These are phyloP conservation scores for Globisporangium carolinianum DNA, from an alignment of 352 stramenopile genomes.

Conservation along the genomic window DNA sequence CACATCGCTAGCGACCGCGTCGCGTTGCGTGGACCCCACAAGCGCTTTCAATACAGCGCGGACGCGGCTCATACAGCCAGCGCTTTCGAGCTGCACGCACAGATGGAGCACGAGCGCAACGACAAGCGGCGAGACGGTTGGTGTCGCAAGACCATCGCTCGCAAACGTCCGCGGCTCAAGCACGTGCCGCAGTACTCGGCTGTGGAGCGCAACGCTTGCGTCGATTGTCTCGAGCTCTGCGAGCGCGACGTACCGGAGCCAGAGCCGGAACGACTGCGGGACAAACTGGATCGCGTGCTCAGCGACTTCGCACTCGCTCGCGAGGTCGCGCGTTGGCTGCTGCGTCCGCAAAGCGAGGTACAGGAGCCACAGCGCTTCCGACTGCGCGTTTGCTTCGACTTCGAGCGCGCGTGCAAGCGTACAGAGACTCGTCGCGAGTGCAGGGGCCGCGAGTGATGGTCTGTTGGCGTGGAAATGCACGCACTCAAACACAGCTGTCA, in stretches of 20 bases:
- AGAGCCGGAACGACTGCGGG: conserved; percentile 18
- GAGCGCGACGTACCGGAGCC: conserved; percentile 20
- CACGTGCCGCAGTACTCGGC: conserved; percentile 9
- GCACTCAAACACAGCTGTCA: conserved; percentile 13
- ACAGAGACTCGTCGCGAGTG: conserved; percentile 17
- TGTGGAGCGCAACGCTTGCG: conserved; percentile 9
- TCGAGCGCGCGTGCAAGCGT: conserved; percentile 27
- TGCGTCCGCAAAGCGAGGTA: conserved; percentile 23
- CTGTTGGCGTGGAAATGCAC: conserved; percentile 3
- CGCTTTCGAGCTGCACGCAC: conserved; percentile 11
- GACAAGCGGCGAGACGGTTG: conserved; percentile 9
- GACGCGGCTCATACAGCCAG: not conserved
- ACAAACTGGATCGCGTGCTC: conserved; percentile 28
- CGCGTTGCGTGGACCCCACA: too few species aligned
- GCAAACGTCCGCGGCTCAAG: conserved; percentile 4
- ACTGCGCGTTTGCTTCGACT: conserved; percentile 30
- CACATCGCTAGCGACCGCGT: too few species aligned
- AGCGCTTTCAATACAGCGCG: too few species aligned
- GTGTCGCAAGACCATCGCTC: not conserved
- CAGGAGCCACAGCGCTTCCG: conserved; percentile 25
- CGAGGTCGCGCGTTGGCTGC: conserved; percentile 10
- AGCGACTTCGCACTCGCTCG: conserved; percentile 19
- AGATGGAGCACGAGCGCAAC: conserved; percentile 12
- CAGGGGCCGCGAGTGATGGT: conserved; percentile 2
- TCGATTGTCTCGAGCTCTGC: conserved; percentile 12